Base-by-base conservation (phyloP, 495 filamentous ascomycete species). In the Pyrenopolyporus hunteri region DNA sequence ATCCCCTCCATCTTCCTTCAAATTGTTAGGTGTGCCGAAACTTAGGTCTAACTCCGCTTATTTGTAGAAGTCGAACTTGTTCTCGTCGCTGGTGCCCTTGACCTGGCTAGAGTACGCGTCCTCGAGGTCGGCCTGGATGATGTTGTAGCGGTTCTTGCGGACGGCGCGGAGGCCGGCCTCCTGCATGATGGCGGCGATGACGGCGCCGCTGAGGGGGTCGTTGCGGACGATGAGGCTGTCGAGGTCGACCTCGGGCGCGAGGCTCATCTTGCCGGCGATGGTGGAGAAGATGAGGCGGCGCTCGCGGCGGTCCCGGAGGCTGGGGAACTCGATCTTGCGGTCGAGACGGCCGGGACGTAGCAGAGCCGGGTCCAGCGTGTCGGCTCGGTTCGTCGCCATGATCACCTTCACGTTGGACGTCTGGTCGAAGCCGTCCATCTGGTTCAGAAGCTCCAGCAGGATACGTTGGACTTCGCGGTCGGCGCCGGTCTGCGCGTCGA, bases 361-460 rank as follows among this genome's bases (percentile, higher is more conserved):
- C 64, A 98, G 78, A 9, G 94, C 94, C 3, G 94, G 94, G 70
- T 98, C 94, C 45, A 98, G 81, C 10, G 95, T 98, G 69, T 98
- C 94, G 43, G 94, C 95, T 65, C 94, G 87, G 79, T 98, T 98
- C 61, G 94, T 98, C 53, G 94, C 94, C 94, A 98, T 98, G 79
- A 98, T 98, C 69, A 98, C 94, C 77, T 98, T 98, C 73, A 98
- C 95, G 72, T 98, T 98, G 76, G 91, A 89, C 1, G 92, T 93
- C 74, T 98, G 94, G 73, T 98, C 94, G 78, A 98, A 98, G 59
- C 94, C 94, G 75, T 98, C 94, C 94, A 98, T 98, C 77, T 98
- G 94, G 78, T 98, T 98, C 55, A 98, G 86, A 57, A 98, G 80
- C 73, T 98, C 94, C 51, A 98, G 85, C 54, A 98, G 78, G 68